Evolutionary conservation across 805 yeast genomes (phyloP).

Genomic region (Candida peoriensis): DNA sequence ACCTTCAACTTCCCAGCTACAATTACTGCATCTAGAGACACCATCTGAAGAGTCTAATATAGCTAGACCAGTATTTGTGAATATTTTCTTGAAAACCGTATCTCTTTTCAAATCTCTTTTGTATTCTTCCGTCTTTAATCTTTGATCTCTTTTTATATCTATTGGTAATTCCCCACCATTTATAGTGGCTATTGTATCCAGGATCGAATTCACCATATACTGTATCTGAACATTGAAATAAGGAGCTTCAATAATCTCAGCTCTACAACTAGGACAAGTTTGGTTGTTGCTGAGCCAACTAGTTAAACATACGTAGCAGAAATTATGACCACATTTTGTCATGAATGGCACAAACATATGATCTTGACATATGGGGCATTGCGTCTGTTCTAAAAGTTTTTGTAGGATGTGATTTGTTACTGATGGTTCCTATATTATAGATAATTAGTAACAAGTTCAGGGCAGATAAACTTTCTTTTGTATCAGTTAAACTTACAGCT

Average conservation of each 20-base stretch:
- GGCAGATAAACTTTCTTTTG: no score
- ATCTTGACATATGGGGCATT: slow-evolving; percentile 67
- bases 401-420: slow-evolving; percentile 10
- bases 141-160: slow-evolving; percentile 13
- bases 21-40: slow-evolving; percentile 66
- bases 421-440: slow-evolving; percentile 12
- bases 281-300: slow-evolving; percentile 55
- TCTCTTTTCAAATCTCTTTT: slow-evolving; percentile 33
- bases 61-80: slow-evolving; percentile 44
- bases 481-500: slow-evolving; percentile 17
- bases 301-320: slow-evolving; percentile 61
- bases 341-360: slow-evolving; percentile 61
- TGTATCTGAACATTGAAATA: slow-evolving; percentile 47
- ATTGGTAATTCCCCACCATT: slow-evolving; percentile 16
- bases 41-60: slow-evolving; percentile 63
- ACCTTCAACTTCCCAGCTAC: slow-evolving; percentile 79
- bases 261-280: slow-evolving; percentile 69
- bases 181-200: slow-evolving; percentile 32
- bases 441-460: slow-evolving; percentile 7
- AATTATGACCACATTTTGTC: slow-evolving; percentile 67
- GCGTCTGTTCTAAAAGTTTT: slow-evolving; percentile 24
- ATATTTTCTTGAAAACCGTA: slow-evolving; percentile 43
- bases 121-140: slow-evolving; percentile 30
- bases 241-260: slow-evolving; percentile 43
- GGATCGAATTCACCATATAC: slow-evolving; percentile 37